A percentile compares a stretch with the other conserved stretches of the same genome.
Evolutionary conservation across 306 rosid species (phyloP).

Genomic region (Castanopsis chinensis): DNA sequence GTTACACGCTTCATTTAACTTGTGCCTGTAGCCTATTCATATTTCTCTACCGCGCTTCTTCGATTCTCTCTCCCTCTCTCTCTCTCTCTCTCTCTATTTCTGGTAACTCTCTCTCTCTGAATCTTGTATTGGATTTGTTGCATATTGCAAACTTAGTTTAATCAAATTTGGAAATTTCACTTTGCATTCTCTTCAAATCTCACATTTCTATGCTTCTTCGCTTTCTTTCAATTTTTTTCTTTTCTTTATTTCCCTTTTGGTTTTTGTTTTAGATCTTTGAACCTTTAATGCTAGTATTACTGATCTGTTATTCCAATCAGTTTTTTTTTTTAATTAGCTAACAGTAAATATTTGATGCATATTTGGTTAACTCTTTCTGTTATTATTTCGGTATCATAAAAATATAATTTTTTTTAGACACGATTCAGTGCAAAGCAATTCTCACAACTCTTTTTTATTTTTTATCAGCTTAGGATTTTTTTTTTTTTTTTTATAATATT

Average conservation of each 20-base stretch:
- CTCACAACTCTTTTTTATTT: neutral
- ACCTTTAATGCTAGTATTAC: neutral
- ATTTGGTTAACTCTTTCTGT: neutral
- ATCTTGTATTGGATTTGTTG: neutral
- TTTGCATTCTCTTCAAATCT: neutral
- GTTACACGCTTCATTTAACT: neutral
- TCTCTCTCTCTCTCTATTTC: neutral
- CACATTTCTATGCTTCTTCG: neutral
- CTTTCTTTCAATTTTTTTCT: neutral
- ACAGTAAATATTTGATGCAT: neutral
- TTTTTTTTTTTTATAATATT: neutral
- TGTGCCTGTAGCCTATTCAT: neutral
- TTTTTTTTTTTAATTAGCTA: neutral
- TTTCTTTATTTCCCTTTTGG: neutral
- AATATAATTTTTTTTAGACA: neutral
- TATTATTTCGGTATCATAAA: no score
- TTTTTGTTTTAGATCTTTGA: neutral
- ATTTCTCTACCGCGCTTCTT: neutral
- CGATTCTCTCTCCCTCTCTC: neutral
- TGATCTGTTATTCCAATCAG: neutral
- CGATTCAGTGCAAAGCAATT: neutral
- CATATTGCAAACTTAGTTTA: neutral
- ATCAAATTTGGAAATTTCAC: neutral
- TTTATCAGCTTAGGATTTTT: neutral
- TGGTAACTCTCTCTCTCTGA: neutral